A percentile compares a stretch with the other conserved stretches of the same genome.
Evolutionary conservation across 768 basidiomycete species (phyloP).

Genomic region (Leccinum broughii): DNA sequence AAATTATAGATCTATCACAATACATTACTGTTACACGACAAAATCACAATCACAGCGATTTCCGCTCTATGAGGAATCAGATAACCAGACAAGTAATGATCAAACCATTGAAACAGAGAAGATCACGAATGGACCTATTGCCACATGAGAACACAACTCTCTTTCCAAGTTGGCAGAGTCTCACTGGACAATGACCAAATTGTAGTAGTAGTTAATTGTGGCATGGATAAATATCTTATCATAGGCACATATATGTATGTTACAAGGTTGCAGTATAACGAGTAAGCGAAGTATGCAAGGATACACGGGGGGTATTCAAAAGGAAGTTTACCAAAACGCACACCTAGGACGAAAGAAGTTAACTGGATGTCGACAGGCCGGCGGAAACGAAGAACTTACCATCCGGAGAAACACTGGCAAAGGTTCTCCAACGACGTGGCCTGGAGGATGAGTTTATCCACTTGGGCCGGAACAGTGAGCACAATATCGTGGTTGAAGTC

Average conservation of each 20-base stretch:
- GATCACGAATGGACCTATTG: no score
- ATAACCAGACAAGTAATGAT: no score
- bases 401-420: constrained; percentile 95
- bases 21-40: no score
- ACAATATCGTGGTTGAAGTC: constrained; percentile 88
- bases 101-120: no score
- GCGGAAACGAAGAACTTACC: constrained; percentile 42
- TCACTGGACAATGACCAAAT: not conserved
- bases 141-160: not conserved
- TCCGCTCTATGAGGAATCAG: no score
- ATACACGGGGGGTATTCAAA: constrained; percentile 7
- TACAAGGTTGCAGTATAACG: constrained; percentile 25
- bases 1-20: no score
- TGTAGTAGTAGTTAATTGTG: not conserved
- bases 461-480: constrained; percentile 78
- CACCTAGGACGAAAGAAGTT: constrained; percentile 43
- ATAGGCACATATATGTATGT: constrained; percentile 14
- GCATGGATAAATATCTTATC: not conserved
- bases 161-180: constrained; percentile 18
- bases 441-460: constrained; percentile 90
- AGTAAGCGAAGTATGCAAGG: constrained; percentile 17
- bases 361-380: not conserved
- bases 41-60: no score
- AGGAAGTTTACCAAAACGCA: constrained; percentile 65
- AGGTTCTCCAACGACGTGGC: constrained; percentile 94